Base-by-base conservation (phyloP, 2,329 filamentous ascomycete species). In the Thermomyces lanuginosus region DNA sequence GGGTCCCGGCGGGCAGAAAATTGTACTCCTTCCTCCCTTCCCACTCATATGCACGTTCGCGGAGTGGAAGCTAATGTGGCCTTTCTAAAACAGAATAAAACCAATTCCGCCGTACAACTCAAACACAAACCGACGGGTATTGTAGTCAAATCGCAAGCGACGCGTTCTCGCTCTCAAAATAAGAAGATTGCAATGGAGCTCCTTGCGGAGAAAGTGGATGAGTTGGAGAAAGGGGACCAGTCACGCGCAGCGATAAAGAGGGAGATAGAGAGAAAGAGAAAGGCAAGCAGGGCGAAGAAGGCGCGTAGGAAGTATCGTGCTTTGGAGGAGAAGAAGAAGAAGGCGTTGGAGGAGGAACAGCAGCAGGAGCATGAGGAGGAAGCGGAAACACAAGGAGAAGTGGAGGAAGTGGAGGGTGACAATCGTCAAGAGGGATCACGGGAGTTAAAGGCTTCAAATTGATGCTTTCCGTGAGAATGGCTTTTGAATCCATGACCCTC, bases 1-100 rank as follows among this genome's bases (percentile, higher is more conserved):
- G 40, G 89, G 89, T 1, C 86, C 89, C 0, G 89, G 89, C 13
- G 89, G 89, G 0, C 89, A 98, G 49, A 93, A 93, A 51, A 95
- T 95, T 58, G 76, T 82, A 55, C 8, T 30, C 6, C 7, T 25
- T 22, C 5, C n/a, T 1, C 20, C 18, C 1, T 10, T 2, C 19
- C 24, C 15, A 1, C 7, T 9, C 20, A 19, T 13, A 4, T 16
- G 11, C 14, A 9, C 21, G 7, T 23, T 23, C 7, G 7, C 13
- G 8, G 8, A 7, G 21, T 23, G 7, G 23, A 25, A n/a, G 5
- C 13, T 25, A 16, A 23, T 23, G 21, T 12, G 3, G 20, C 9
- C 31, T 36, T 26, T 37, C 21, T 6, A 7, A 11, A 6, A 11
- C 22, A 61, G 76, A 98, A 98, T 58, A 98, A 98, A 70, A 98